phyloP scores from a whole-genome alignment of 2,329 filamentous ascomycete species.

The Alternaria triticimaculans region DNA sequence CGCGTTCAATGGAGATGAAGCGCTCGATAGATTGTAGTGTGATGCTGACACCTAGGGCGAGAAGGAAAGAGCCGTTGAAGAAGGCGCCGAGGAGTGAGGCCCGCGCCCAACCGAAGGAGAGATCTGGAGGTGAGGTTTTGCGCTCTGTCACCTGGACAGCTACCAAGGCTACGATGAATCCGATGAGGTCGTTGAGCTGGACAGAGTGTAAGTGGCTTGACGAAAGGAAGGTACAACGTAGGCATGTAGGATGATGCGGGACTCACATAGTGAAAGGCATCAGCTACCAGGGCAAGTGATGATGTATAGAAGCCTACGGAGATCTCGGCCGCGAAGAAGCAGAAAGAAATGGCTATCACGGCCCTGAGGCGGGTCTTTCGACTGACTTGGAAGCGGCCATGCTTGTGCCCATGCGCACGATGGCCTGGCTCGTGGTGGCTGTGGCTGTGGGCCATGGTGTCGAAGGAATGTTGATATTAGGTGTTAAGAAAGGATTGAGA shows the following conservation, averaged over 20 bases:
- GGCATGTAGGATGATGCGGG: conserved; percentile 1
- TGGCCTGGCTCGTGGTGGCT: conserved; percentile 5
- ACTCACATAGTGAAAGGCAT: conserved; percentile 78
- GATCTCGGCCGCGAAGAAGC: conserved; percentile 57
- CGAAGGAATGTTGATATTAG: not conserved
- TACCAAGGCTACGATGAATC: conserved; percentile 70
- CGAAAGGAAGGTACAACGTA: too few species aligned
- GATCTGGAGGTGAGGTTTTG: conserved; percentile 61
- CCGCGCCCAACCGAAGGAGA: conserved; percentile 79
- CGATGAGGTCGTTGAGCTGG: conserved; percentile 73
- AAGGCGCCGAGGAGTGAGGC: conserved; percentile 77
- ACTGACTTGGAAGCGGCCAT: conserved; percentile 29
- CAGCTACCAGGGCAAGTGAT: conserved; percentile 75
- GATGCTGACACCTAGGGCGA: conserved; percentile 75
- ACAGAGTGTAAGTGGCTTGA: not conserved
- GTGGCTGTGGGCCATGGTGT: conserved; percentile 24
- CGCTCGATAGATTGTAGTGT: conserved; percentile 75
- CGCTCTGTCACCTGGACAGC: conserved; percentile 66
- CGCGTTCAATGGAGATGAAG: conserved; percentile 63
- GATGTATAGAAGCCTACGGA: conserved; percentile 72
- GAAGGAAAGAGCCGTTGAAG: conserved; percentile 78
- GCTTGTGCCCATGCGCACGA: conserved; percentile 12
- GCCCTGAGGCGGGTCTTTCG: conserved; percentile 43
- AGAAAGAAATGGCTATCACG: conserved; percentile 56
- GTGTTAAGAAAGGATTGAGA: not conserved